A percentile compares a stretch with the other conserved stretches of the same genome.
Conservation (phyloP, 192 early-diverging fungal species). For the Obelidium mucronatum region DNA sequence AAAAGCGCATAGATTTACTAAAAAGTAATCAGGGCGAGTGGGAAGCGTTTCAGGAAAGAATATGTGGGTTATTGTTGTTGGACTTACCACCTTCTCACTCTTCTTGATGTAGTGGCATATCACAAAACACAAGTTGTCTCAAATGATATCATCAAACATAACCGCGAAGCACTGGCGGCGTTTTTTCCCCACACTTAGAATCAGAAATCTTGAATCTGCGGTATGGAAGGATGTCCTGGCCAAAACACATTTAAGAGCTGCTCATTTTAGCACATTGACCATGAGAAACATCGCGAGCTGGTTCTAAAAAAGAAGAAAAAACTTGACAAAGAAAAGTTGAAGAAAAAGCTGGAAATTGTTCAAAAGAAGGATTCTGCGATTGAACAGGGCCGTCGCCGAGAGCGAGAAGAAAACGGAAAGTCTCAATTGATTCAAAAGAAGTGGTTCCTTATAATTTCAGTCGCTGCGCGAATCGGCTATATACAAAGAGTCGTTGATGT, state of each 20-base stretch:
- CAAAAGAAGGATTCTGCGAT: constrained; percentile 45
- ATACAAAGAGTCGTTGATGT: constrained; percentile 49
- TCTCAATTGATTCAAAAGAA: constrained; percentile 49
- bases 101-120: constrained; percentile 13
- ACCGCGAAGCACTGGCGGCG: constrained; percentile 28
- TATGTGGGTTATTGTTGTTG: constrained; percentile 40
- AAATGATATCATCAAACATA: constrained; percentile 43
- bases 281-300: constrained; percentile 36
- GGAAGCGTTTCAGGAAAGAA: constrained; percentile 58
- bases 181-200: constrained; percentile 24
- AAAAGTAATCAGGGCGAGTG: constrained; percentile 61
- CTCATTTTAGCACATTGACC: constrained; percentile 39
- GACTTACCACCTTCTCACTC: not conserved
- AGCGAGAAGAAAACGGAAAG: constrained; percentile 57
- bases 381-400: constrained; percentile 41
- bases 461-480: constrained; percentile 49
- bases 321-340: constrained; percentile 43
- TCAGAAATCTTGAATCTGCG: constrained; percentile 18
- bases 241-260: not conserved
- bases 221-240: not conserved
- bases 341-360: constrained; percentile 46
- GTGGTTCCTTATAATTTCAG: constrained; percentile 60
- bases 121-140: constrained; percentile 33
- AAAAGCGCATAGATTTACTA: constrained; percentile 55
- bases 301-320: constrained; percentile 49